Evolutionary conservation across 2,329 filamentous ascomycete species (phyloP).

Genomic region (Ceratocystis smalleyi): DNA sequence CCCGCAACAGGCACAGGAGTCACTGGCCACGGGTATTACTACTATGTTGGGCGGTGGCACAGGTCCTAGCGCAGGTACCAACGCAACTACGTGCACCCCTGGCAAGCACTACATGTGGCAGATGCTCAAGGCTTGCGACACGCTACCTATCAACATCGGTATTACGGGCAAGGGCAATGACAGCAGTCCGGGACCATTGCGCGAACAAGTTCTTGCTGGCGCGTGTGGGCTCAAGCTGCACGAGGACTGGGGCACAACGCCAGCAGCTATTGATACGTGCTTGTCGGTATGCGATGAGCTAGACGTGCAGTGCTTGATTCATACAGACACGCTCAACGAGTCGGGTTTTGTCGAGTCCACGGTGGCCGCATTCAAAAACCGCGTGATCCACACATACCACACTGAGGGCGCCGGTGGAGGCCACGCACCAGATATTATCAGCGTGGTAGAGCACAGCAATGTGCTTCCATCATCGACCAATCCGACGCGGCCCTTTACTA

Average conservation of each 20-base stretch:
- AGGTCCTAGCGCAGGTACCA: slow-evolving; percentile 79
- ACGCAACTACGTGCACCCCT: slow-evolving; percentile 85
- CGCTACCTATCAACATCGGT: slow-evolving; percentile 69
- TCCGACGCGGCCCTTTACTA: slow-evolving; percentile 77
- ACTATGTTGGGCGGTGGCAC: slow-evolving; percentile 84
- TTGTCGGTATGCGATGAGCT: slow-evolving; percentile 74
- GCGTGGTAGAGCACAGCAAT: slow-evolving; percentile 74
- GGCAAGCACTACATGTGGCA: slow-evolving; percentile 66
- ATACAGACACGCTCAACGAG: slow-evolving; percentile 92
- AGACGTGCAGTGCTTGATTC: slow-evolving; percentile 85
- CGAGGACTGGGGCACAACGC: slow-evolving; percentile 90
- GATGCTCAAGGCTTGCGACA: slow-evolving; percentile 80
- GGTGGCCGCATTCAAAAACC: slow-evolving; percentile 65
- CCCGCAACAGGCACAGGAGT: slow-evolving; percentile 75
- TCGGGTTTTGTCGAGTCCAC: slow-evolving; percentile 94
- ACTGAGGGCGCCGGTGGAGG: slow-evolving; percentile 91
- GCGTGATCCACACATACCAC: slow-evolving; percentile 92
- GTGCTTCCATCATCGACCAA: slow-evolving; percentile 86
- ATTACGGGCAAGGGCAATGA: slow-evolving; percentile 94
- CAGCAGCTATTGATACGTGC: slow-evolving; percentile 79
- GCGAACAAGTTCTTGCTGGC: slow-evolving; percentile 68
- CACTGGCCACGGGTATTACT: slow-evolving; percentile 72
- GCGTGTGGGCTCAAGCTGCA: slow-evolving; percentile 86
- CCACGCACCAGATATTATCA: slow-evolving; percentile 91
- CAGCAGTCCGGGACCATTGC: slow-evolving; percentile 50